Evolutionary conservation across 2,329 filamentous ascomycete species (phyloP), one percentile per base, ranked within the genome.

Genomic region (Aspergillus aculeatus): DNA sequence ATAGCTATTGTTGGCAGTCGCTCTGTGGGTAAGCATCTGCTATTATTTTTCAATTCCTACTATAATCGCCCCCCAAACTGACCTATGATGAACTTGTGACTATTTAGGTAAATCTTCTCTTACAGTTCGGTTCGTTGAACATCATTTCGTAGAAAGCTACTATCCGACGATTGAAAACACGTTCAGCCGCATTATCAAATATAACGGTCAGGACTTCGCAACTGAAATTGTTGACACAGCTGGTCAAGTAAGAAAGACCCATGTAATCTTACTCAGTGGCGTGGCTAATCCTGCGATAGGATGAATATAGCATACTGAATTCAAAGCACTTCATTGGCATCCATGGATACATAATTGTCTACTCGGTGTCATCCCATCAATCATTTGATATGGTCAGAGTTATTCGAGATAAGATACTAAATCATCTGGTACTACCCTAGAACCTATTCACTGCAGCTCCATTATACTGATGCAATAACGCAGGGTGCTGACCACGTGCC

Each of bases 131-230:
- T 98, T 95, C 73, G 94, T 97, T 73, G 95, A 99, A 75, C 92
- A 92, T 64, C 93, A 96, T 80, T 99, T 99, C 74, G 94, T 99
- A 73, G 95, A 99, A 78, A 96, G 91, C 77, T 99, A 99, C 80
- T 99, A 99, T 77, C 95, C 95, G 38, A 99, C 95, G 47, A 98
- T 99, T 72, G 95, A 99, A 78, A 99, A 98, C 77, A 98, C 94
- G 2, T 99, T 99, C 76, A 96, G 90, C 82, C 96, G 96, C 77
- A 89, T 92, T 68, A 96, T 99, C 76, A 90, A 91, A 70, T 89
- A 90, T 77, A 96, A 95, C 78, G 89, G 90, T 54, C 92, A 97
- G 77, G 95, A 98, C 66, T 99, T 88, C 77, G 88, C 91, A 54
- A 96, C 93, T 12, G 95, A 99, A 80, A 98, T 99, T 71, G 95